Evolutionary conservation across 31 red algal species (phyloP), one percentile per base, ranked within the genome.

Genomic region (Endocladia muricata): DNA sequence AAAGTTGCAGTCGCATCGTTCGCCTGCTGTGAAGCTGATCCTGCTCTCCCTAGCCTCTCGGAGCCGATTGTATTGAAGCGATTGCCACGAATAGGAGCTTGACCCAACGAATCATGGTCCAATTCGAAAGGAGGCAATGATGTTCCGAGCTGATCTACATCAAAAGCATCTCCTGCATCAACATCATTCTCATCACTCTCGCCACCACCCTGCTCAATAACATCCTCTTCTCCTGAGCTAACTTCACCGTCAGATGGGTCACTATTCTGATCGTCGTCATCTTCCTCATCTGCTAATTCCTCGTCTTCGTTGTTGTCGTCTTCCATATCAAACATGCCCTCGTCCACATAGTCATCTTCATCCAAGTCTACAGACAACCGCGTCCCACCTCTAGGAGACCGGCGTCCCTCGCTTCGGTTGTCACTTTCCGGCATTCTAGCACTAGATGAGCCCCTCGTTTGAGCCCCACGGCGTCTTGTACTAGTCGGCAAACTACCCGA

Each of bases 141-240:
- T 33, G 73, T 73, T 36, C 51, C 51, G 7, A 78, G 38, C 19
- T 88, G 84, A 40, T 83, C 91, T 9, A 76, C 72, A 7, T 74
- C 84, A 77, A 84, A 84, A 0, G 78, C 47, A 55, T 77, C 83
- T 26, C 78, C 37, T 17, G 43, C 78, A 54, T 83, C 84, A 37
- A 56, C 55, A 13, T 94, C 91, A 60, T 85, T 59, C 23, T 79
- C 73, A 22, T 73, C 70, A 32, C 69, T 76, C 17, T 64, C 68
- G 8, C 54, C 79, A 58, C 55, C 40, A 55, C 81, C 91, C 55
- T 89, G 84, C 33, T 83, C 91, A 73, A 84, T 91, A 34, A 84
- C 55, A 29, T 91, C 88, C 47, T 84, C 88, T n/a, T 78, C 74
- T 42, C 47, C 88, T 38, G 84, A 88, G 37, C 84, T 88, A n/a